A percentile compares a stretch with the other conserved stretches of the same genome.
These are phyloP conservation scores for Sporopachydermia lactativora DNA, from an alignment of 805 yeast species.

Conservation along the genomic window DNA sequence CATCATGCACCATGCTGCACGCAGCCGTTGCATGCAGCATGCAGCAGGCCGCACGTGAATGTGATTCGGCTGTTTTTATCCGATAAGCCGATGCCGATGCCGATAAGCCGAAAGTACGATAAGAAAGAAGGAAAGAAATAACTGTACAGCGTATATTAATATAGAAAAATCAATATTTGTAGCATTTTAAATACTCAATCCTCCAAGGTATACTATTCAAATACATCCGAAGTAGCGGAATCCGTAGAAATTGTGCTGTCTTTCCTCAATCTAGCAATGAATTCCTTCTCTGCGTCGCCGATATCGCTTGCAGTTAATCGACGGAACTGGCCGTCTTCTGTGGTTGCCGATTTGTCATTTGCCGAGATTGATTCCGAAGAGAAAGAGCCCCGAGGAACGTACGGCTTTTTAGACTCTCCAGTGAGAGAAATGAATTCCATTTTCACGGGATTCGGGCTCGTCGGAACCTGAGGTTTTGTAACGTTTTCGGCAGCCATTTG, in stretches of 20 bases:
- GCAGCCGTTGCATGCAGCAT: too few species aligned
- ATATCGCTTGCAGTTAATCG: not conserved
- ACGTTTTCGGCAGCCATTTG: not conserved
- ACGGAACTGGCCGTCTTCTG: not conserved
- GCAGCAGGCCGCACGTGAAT: too few species aligned
- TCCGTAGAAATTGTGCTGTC: not conserved
- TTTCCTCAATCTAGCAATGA: not conserved
- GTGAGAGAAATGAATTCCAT: not conserved
- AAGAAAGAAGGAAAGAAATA: too few species aligned
- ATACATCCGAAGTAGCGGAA: conserved; percentile 1
- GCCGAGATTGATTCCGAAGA: not conserved
- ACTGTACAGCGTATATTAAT: too few species aligned
- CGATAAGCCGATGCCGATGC: too few species aligned
- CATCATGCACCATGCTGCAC: too few species aligned
- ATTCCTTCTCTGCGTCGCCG: conserved; percentile 1
- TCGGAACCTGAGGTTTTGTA: not conserved
- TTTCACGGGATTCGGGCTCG: not conserved
- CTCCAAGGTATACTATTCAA: too few species aligned
- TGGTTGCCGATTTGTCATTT: too few species aligned
- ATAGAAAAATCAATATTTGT: too few species aligned
- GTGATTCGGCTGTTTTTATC: too few species aligned
- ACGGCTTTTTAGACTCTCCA: not conserved
- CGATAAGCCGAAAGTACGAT: too few species aligned
- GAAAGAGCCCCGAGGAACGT: not conserved
- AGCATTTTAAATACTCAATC: too few species aligned